phyloP scores from a whole-genome alignment of 176 grass and related monocot genomes.

The Aechmea fasciata region DNA sequence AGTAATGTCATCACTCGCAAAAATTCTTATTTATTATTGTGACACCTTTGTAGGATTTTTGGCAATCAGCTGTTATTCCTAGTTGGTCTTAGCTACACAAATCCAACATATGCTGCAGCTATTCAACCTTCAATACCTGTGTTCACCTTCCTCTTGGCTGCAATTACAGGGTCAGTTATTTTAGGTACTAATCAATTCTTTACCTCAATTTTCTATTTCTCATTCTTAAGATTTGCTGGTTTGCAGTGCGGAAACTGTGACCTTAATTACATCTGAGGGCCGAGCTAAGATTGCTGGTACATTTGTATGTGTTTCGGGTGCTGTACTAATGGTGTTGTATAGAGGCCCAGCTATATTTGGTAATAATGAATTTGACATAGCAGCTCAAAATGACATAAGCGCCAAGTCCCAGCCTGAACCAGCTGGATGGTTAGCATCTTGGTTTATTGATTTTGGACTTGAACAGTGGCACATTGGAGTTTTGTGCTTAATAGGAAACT shows the following conservation, averaged over 20 bases:
- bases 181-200: background rate
- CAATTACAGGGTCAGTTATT: constrained; percentile 48
- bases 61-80: constrained; percentile 90
- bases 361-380: constrained; percentile 26
- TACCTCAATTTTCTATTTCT: background rate
- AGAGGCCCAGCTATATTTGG: constrained; percentile 63
- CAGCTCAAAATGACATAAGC: constrained; percentile 29
- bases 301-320: constrained; percentile 62
- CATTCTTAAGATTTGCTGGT: background rate
- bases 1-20: background rate
- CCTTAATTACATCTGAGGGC: constrained; percentile 45
- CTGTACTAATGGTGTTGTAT: constrained; percentile 78
- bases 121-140: constrained; percentile 80
- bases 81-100: constrained; percentile 82
- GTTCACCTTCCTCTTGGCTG: constrained; percentile 81
- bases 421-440: constrained; percentile 19
- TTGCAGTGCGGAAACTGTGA: constrained; percentile 69
- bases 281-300: constrained; percentile 62
- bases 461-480: constrained; percentile 78
- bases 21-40: background rate
- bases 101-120: constrained; percentile 75
- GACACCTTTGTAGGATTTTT: constrained; percentile 45
- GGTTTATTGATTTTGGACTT: constrained; percentile 36
- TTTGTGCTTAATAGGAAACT: constrained; percentile 84
- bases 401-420: constrained; percentile 60